Evolutionary conservation across 176 grass and related monocot genomes (phyloP), one percentile per base, ranked within the genome.

Genomic region (Coix lacrymajobi): DNA sequence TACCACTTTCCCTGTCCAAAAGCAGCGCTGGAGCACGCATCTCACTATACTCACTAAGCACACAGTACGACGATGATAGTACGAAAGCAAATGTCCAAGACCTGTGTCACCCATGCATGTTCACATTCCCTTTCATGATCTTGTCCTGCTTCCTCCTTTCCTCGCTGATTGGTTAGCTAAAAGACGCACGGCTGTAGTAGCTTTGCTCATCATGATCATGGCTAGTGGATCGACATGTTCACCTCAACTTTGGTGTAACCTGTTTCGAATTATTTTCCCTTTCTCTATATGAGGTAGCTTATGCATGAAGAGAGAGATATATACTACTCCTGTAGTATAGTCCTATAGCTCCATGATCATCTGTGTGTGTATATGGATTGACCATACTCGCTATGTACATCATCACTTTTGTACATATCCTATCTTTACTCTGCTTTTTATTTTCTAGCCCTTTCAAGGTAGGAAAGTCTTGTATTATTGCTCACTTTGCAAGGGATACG

Each of bases 161-260:
- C 51, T 69, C 83, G 22, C 51, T 37, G 52, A 79, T 62, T 79
- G 83, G 76, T 37, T 26, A 60, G 37, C 17, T 33, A 22, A 73
- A 52, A 85, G 49, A 52, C 19, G 34, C 32, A 48, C 57, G 22
- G 38, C n/a, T 62, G 75, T 48, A 79, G 25, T 30, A 15, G 46
- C 41, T 79, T 63, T 72, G 68, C 48, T 64, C 76, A 30, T 71
- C 74, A 80, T 80, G 46, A 52, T 73, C 84, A 52, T 73, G 41
- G 40, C 40, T 61, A 62, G 74, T 85, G 83, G 83, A 61, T 86
- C 67, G 30, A 45, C 84, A 72, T 85, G 84, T 62, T 62, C 66
- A 39, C 39, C 62, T 31, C 41, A 71, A 31, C 66, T 79, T 72
- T 85, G 15, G 39, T 36, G 12, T 46, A 28, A 16, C 24, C 17